These are phyloP conservation scores for Saccharomycopsis hybrid DNA, from an alignment of 1,139 yeast genomes.

Conservation along the genomic window DNA sequence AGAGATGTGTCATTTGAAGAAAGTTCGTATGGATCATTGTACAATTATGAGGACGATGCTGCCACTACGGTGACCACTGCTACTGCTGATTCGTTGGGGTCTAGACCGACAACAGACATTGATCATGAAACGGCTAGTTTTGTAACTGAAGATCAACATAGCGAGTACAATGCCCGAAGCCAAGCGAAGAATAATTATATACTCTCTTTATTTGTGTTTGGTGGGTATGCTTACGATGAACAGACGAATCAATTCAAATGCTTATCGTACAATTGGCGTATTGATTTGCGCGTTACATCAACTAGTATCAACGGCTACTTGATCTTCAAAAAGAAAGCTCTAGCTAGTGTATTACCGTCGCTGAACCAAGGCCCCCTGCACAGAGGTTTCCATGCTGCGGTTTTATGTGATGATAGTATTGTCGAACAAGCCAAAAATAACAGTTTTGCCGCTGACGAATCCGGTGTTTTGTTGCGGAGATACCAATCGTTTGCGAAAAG, in stretches of 20 bases:
- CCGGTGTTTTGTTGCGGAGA: not conserved
- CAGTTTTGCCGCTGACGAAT: not conserved
- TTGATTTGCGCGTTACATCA: conserved; percentile 3
- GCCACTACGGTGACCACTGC: not conserved
- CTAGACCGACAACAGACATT: no score
- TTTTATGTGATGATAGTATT: not conserved
- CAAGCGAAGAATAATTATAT: not conserved
- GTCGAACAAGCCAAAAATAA: no score
- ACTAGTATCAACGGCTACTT: not conserved
- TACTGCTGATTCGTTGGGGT: not conserved
- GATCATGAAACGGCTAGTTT: not conserved
- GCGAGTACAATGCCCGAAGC: not conserved
- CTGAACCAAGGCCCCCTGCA: conserved; percentile 27
- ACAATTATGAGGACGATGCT: no score
- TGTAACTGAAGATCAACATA: not conserved
- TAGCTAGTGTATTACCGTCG: conserved; percentile 13
- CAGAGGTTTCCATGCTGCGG: conserved; percentile 32
- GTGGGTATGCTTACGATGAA: conserved; percentile 11
- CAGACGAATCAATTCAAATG: not conserved
- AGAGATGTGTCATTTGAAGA: not conserved
- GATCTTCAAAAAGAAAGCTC: not conserved
- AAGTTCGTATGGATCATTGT: no score
- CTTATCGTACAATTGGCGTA: conserved; percentile 3
- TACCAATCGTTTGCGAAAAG: not conserved
- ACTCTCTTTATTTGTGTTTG: conserved; percentile 12